Evolutionary conservation across 352 stramenopile species (phyloP).

Genomic region (Phytopythium ostracodes): DNA sequence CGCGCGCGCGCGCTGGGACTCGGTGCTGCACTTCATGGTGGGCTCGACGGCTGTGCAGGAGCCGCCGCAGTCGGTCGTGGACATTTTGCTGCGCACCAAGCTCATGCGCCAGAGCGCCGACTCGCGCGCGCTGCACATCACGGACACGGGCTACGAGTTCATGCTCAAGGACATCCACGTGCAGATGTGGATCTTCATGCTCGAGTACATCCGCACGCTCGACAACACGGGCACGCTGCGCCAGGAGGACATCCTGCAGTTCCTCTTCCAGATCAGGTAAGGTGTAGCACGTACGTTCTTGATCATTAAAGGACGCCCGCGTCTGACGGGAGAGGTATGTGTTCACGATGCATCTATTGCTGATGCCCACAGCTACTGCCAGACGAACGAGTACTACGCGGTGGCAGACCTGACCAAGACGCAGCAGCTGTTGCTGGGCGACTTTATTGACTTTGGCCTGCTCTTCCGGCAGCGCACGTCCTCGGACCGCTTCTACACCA

Average conservation of each 20-base stretch:
- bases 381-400: slow-evolving; percentile 84
- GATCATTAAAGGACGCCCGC: no score
- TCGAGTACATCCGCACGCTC: slow-evolving; percentile 86
- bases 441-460: slow-evolving; percentile 87
- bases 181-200: slow-evolving; percentile 91
- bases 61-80: slow-evolving; percentile 56
- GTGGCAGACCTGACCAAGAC: slow-evolving; percentile 70
- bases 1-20: slow-evolving; percentile 56
- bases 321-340: no score
- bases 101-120: slow-evolving; percentile 67
- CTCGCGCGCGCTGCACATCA: slow-evolving; percentile 74
- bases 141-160: slow-evolving; percentile 88
- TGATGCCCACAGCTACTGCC: slow-evolving; percentile 46
- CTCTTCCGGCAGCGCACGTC: slow-evolving; percentile 60
- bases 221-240: slow-evolving; percentile 66
- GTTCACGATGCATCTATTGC: no score
- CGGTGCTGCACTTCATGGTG: slow-evolving; percentile 76
- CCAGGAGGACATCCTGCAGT: slow-evolving; percentile 86
- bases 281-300: no score
- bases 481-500: slow-evolving; percentile 85
- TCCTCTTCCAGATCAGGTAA: slow-evolving; percentile 85
- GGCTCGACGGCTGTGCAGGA: slow-evolving; percentile 64
- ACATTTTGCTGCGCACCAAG: slow-evolving; percentile 70
- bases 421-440: slow-evolving; percentile 68
- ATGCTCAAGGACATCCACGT: slow-evolving; percentile 91